These are phyloP conservation scores for Coelastrella sp. DNA, from an alignment of 139 green algal genomes.

Conservation along the genomic window DNA sequence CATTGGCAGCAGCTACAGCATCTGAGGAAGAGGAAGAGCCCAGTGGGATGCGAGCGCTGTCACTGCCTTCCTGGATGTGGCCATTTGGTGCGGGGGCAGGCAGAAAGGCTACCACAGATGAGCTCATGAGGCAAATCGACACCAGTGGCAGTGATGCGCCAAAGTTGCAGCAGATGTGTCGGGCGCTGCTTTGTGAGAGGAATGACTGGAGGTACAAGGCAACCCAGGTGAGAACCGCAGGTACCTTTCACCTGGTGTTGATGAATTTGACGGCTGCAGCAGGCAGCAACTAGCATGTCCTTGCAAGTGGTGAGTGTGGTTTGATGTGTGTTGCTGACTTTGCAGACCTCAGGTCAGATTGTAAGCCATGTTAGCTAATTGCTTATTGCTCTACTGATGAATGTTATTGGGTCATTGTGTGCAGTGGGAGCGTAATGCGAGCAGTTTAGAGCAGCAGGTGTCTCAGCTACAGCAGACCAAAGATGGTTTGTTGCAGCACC, in stretches of 20 bases:
- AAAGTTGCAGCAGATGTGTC: slow-evolving; percentile 34
- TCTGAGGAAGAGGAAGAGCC: not conserved
- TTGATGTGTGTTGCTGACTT: too few species aligned
- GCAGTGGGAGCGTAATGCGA: slow-evolving; percentile 13
- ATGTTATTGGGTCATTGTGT: not conserved
- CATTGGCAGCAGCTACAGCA: slow-evolving; percentile 16
- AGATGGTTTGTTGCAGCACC: not conserved
- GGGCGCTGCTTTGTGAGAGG: slow-evolving; percentile 40
- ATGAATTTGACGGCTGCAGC: not conserved
- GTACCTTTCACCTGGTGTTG: too few species aligned
- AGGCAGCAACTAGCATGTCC: not conserved
- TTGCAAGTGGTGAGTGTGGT: too few species aligned
- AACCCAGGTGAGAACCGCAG: slow-evolving; percentile 24
- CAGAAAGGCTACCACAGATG: not conserved
- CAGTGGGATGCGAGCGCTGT: not conserved
- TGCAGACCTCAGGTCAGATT: too few species aligned
- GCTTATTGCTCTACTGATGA: too few species aligned
- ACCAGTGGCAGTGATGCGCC: not conserved
- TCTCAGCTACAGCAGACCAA: not conserved
- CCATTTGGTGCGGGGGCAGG: slow-evolving; percentile 3
- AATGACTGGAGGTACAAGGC: slow-evolving; percentile 43
- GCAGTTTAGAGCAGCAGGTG: slow-evolving; percentile 5
- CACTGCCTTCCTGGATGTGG: slow-evolving; percentile 44
- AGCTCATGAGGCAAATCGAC: slow-evolving; percentile 31
- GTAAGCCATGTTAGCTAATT: too few species aligned